Evolutionary conservation across 148 eudicot species (phyloP).

Genomic region (Arbutus unedo): DNA sequence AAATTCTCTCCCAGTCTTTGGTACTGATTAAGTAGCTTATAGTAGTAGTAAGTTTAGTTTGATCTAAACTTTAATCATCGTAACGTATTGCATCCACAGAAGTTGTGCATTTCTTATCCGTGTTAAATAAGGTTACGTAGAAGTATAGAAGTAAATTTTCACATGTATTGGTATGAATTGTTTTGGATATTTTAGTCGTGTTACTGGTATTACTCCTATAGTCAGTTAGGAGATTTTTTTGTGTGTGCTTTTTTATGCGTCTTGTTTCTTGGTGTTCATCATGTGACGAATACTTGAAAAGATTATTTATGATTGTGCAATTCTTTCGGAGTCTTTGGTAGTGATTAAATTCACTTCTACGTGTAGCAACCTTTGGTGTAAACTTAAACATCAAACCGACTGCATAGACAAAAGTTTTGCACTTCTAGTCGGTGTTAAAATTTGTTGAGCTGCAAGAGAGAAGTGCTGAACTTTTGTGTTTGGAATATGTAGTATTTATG

Average conservation of each 20-base stretch:
- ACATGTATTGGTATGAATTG: background rate
- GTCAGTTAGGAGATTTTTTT: background rate
- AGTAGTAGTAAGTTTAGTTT: background rate
- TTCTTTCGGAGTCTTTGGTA: background rate
- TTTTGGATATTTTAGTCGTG: background rate
- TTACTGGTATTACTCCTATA: background rate
- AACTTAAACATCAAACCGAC: background rate
- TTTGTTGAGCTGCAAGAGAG: background rate
- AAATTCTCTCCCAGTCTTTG: background rate
- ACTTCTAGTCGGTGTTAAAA: background rate
- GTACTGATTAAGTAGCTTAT: background rate
- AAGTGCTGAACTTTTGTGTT: background rate
- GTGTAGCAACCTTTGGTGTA: background rate
- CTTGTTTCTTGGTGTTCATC: background rate
- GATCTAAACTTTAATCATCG: background rate
- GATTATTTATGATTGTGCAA: background rate
- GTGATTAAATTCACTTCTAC: background rate
- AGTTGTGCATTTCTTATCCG: background rate
- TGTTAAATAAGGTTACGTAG: background rate
- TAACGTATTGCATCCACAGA: background rate
- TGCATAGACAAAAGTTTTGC: background rate
- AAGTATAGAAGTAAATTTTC: background rate
- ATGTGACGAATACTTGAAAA: constrained; percentile 4
- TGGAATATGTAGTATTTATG: background rate
- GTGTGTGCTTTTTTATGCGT: background rate